Evolutionary conservation across 768 basidiomycete genomes (phyloP).

Genomic region (Cubamyces lactineus): DNA sequence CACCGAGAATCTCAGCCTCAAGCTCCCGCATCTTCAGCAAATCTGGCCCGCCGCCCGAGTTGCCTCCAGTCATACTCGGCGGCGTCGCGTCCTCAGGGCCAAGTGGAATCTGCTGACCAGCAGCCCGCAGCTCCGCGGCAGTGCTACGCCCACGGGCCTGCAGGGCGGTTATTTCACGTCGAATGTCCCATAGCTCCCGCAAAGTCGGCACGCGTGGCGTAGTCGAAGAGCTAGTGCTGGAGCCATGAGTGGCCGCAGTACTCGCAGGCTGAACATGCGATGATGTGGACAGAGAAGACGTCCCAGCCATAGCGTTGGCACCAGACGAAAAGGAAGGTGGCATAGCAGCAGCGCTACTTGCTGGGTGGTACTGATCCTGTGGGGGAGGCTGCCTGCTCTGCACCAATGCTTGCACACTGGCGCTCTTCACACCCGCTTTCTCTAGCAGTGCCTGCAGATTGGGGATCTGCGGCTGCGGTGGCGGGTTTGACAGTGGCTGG

Average conservation of each 20-base stretch:
- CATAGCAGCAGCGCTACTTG: constrained; percentile 4
- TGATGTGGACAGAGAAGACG: background rate
- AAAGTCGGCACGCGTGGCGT: constrained; percentile 16
- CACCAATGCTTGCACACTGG: constrained; percentile 15
- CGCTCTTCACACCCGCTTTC: constrained; percentile 21
- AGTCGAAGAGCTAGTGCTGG: background rate
- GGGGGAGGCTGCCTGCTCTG: constrained; percentile 8
- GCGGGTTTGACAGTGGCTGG: constrained; percentile 1
- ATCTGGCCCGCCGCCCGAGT: constrained; percentile 2
- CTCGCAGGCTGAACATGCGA: background rate
- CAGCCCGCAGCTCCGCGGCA: constrained; percentile 22
- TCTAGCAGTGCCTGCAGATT: constrained; percentile 23
- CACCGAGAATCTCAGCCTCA: constrained; percentile 24
- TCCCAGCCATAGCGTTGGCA: background rate
- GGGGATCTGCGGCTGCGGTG: constrained; percentile 15
- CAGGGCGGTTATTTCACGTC: constrained; percentile 32
- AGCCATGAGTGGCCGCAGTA: background rate
- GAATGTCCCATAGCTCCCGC: constrained; percentile 35
- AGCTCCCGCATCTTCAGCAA: constrained; percentile 14
- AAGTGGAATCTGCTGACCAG: constrained; percentile 13
- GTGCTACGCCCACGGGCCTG: constrained; percentile 27
- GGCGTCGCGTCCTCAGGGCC: constrained; percentile 18
- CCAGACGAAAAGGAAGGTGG: background rate
- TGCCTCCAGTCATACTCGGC: constrained; percentile 9
- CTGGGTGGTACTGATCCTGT: constrained; percentile 9